phyloP scores from a whole-genome alignment of 2,329 filamentous ascomycete genomes.

The Paecilomyces variotii region DNA sequence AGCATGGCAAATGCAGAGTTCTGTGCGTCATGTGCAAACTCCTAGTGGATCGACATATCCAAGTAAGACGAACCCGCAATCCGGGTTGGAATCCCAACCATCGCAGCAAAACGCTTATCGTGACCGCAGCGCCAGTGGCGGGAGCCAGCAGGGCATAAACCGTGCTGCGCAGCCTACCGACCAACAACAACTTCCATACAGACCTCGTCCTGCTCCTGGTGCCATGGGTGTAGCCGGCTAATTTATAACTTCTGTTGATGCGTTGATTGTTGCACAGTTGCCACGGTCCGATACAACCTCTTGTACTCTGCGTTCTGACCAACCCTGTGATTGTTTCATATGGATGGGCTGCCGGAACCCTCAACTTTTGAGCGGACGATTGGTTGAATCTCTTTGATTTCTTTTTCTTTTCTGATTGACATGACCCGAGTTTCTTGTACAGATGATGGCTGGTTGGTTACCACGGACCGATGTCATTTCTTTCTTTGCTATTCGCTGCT shows the following conservation, averaged over 20 bases:
- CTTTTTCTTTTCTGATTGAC: constrained; percentile 10
- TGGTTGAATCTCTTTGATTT: constrained; percentile 20
- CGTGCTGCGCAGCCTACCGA: constrained; percentile 16
- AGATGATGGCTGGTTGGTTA: constrained; percentile 16
- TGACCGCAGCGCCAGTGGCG: constrained; percentile 28
- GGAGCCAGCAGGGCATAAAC: constrained; percentile 19
- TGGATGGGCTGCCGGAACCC: constrained; percentile 19
- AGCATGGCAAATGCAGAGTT: constrained; percentile 74
- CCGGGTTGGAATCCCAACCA: constrained; percentile 18
- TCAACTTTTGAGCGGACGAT: constrained; percentile 19
- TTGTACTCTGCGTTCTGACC: neutral
- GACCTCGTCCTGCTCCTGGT: constrained; percentile 27
- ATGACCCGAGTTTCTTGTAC: constrained; percentile 14
- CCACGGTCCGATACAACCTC: neutral
- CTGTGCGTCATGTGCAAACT: constrained; percentile 63
- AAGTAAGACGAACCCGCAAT: constrained; percentile 15
- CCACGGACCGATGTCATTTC: constrained; percentile 5
- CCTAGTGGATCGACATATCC: constrained; percentile 31
- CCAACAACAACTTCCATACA: constrained; percentile 26
- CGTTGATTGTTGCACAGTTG: constrained; percentile 11
- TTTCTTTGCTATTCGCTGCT: constrained; percentile 5
- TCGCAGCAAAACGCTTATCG: constrained; percentile 17
- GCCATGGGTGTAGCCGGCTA: constrained; percentile 34
- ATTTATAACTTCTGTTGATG: constrained; percentile 6
- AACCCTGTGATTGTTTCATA: constrained; percentile 8